Evolutionary conservation across 2,329 filamentous ascomycete genomes (phyloP).

Genomic region (Juglanconis sp.): DNA sequence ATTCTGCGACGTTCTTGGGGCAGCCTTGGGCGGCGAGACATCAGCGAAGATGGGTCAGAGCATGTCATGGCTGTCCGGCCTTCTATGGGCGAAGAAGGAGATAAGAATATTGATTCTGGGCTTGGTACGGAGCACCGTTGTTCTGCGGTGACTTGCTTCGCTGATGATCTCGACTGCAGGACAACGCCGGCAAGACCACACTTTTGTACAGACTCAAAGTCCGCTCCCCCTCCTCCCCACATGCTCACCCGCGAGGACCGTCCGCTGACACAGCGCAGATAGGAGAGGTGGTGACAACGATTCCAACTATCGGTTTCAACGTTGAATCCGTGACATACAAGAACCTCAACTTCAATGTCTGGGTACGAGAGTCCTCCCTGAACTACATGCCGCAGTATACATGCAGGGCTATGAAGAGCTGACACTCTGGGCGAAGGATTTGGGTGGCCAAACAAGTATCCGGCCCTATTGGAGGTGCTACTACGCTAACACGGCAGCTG

Average conservation of each 20-base stretch:
- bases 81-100: slow-evolving; percentile 93
- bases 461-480: slow-evolving; percentile 99
- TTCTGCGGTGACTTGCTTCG: slow-evolving; percentile 7
- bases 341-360: slow-evolving; percentile 98
- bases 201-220: slow-evolving; percentile 95
- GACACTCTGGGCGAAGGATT: slow-evolving; percentile 54
- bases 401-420: slow-evolving; percentile 15
- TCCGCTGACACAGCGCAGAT: slow-evolving; percentile 56
- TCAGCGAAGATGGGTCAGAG: slow-evolving; percentile 56
- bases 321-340: slow-evolving; percentile 98
- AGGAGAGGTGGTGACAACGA: slow-evolving; percentile 97
- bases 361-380: slow-evolving; percentile 56
- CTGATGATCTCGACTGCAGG: slow-evolving; percentile 48
- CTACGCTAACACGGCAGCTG: slow-evolving; percentile 96
- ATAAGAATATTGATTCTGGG: slow-evolving; percentile 93
- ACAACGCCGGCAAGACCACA: slow-evolving; percentile 98
- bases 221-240: slow-evolving; percentile 14
- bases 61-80: slow-evolving; percentile 66
- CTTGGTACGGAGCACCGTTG: slow-evolving; percentile 56
- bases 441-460: slow-evolving; percentile 97
- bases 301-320: slow-evolving; percentile 99
- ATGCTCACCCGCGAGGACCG: not conserved
- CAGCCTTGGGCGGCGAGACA: slow-evolving; percentile 10
- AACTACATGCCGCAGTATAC: not conserved
- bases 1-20: not conserved